Conservation (phyloP, 1,284 basidiomycete genomes). For the Trichosporon inkin region DNA sequence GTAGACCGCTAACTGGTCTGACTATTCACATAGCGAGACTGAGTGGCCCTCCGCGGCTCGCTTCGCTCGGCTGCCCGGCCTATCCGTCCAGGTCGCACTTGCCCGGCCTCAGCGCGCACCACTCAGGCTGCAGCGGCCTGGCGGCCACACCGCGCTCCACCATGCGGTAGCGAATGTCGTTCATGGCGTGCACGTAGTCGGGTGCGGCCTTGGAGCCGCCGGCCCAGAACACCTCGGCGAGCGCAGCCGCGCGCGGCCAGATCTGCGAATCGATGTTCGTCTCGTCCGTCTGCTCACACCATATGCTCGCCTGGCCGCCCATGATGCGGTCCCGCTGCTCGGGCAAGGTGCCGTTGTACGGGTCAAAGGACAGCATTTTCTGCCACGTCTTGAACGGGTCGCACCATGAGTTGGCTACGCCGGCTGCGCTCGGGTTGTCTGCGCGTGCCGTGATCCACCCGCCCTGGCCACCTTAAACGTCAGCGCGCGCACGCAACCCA, state of each 20-base stretch:
- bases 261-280: slow-evolving; percentile 66
- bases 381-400: slow-evolving; percentile 75
- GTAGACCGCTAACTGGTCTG: no score
- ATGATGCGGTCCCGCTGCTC: slow-evolving; percentile 58
- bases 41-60: not conserved
- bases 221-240: slow-evolving; percentile 78
- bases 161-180: slow-evolving; percentile 68
- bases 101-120: slow-evolving; percentile 71
- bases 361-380: slow-evolving; percentile 63
- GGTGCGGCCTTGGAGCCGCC: slow-evolving; percentile 54
- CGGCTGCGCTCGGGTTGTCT: slow-evolving; percentile 62
- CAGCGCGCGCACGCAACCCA: not conserved
- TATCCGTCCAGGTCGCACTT: slow-evolving; percentile 13
- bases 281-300: slow-evolving; percentile 70
- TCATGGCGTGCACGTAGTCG: slow-evolving; percentile 67
- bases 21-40: no score
- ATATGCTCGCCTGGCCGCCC: slow-evolving; percentile 65
- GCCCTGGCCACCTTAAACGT: slow-evolving; percentile 59
- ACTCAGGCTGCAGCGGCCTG: slow-evolving; percentile 69
- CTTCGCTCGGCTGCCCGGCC: not conserved
- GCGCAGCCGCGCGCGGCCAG: slow-evolving; percentile 74
- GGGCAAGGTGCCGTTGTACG: slow-evolving; percentile 58
- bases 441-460: slow-evolving; percentile 65
- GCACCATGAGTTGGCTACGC: slow-evolving; percentile 63
- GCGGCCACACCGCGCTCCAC: slow-evolving; percentile 64